Evolutionary conservation across 176 grass and related monocot genomes (phyloP).

Genomic region (Avena eriantha): DNA sequence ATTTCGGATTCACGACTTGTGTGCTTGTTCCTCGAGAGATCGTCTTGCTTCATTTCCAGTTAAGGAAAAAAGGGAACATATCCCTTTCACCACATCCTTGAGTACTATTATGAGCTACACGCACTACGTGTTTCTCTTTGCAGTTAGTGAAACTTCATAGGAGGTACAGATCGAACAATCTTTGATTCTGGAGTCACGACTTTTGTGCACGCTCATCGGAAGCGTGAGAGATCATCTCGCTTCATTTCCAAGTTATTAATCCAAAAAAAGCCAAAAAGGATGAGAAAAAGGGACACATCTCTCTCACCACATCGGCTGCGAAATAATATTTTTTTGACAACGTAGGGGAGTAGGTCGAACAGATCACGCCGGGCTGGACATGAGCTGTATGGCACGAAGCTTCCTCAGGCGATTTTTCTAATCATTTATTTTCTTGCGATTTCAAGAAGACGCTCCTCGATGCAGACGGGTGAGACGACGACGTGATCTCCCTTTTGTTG

Average conservation of each 20-base stretch:
- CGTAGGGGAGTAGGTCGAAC: background rate
- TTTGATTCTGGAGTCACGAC: background rate
- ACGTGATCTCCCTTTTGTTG: background rate
- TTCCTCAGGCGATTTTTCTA: constrained; percentile 12
- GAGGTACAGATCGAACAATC: background rate
- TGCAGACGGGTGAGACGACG: background rate
- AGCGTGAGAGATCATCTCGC: background rate
- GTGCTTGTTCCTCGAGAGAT: no score
- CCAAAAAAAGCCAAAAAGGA: background rate
- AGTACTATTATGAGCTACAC: background rate
- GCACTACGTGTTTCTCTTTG: background rate
- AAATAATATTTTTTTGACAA: background rate
- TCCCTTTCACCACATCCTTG: no score
- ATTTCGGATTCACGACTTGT: no score
- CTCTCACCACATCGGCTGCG: background rate
- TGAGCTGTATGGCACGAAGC: constrained; percentile 2
- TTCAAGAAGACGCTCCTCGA: background rate
- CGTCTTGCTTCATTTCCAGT: no score
- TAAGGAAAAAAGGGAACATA: no score
- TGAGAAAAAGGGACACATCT: background rate
- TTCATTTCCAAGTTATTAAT: background rate
- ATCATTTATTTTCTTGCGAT: background rate
- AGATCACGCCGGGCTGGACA: background rate
- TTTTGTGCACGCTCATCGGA: background rate
- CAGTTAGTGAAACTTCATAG: background rate